Evolutionary conservation across 306 rosid genomes (phyloP), one percentile per base, ranked within the genome.

Genomic region (Herpetospermum pedunculosum): DNA sequence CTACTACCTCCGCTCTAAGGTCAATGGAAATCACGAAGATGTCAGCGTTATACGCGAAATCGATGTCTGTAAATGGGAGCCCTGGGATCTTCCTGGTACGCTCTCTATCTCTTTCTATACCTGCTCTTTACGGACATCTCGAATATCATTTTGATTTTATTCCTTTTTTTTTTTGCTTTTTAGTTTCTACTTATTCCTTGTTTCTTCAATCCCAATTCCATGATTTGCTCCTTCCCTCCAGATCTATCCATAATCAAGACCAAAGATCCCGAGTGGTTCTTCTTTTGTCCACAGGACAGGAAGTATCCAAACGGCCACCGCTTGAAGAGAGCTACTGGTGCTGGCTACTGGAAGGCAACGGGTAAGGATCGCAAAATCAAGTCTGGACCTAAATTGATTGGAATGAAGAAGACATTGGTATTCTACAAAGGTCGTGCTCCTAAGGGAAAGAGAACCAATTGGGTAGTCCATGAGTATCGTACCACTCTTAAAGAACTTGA

Each of bases 381-480:
- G 84, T 89, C 96, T 3, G 89, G 90, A 4, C 32, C 73, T 0
- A 84, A 2, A 77, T 73, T 89, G 95, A 87, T 95, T 77, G 99
- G 99, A 58, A 91, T 91, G 99, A 95, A 95, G 84, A 95, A 91
- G 88, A 95, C 99, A 21, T 75, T 95, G 75, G 99, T 95, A 50
- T 95, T 91, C 85, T 87, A 95, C 54, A 85, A 50, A 3, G 99
- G 99, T 52, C 97, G 99, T 77, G 97, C 99, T 19, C 99, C 99
- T 30, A 88, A 76, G 78, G 99, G 99, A 23, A 77, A 80, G 85
- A 87, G 99, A 72, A 91, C 97, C 73, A 70, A 84, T 57, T 95
- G 99, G 99, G 96, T 95, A 47, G 87, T 95, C 89, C 99, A 95
- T n/a, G 99, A 95, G 81, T 95, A 95, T 46, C 92, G 99, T 13